phyloP scores from a whole-genome alignment of 2,329 filamentous ascomycete species.

The Fonsecaea erecta region DNA sequence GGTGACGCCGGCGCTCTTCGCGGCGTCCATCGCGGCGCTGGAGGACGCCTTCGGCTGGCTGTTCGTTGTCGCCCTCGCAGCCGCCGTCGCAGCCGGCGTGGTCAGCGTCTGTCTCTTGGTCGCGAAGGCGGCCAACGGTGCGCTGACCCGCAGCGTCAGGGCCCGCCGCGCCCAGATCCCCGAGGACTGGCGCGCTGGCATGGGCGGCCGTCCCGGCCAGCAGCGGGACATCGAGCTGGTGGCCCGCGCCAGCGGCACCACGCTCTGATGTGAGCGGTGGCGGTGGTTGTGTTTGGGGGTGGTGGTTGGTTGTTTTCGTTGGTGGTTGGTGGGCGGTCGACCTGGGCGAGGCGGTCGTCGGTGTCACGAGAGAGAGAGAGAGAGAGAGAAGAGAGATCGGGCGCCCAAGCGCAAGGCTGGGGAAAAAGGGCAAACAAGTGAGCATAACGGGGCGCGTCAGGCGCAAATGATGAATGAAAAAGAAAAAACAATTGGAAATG shows the following conservation, averaged over 20 bases:
- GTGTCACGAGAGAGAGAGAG: background rate
- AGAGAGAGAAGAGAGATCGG: background rate
- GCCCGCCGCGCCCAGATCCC: conserved; percentile 8
- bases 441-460: background rate
- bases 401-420: background rate
- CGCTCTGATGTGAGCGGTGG: background rate
- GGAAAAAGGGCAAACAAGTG: background rate
- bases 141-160: background rate
- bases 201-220: background rate
- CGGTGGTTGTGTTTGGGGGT: background rate
- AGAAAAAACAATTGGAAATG: background rate
- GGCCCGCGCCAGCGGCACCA: background rate
- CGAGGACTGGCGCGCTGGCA: background rate
- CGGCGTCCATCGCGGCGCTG: background rate
- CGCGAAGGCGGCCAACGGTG: conserved; percentile 13
- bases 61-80: background rate
- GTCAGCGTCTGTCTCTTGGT: conserved; percentile 10
- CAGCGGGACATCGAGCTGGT: conserved; percentile 1
- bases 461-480: background rate
- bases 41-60: background rate
- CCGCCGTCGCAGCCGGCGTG: conserved; percentile 5
- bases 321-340: background rate
- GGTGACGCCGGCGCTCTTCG: conserved; percentile 4
- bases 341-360: background rate
- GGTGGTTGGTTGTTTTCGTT: background rate